These are phyloP conservation scores for Fomitopsis pinicola DNA, from an alignment of 1,284 basidiomycete species.

Conservation along the genomic window DNA sequence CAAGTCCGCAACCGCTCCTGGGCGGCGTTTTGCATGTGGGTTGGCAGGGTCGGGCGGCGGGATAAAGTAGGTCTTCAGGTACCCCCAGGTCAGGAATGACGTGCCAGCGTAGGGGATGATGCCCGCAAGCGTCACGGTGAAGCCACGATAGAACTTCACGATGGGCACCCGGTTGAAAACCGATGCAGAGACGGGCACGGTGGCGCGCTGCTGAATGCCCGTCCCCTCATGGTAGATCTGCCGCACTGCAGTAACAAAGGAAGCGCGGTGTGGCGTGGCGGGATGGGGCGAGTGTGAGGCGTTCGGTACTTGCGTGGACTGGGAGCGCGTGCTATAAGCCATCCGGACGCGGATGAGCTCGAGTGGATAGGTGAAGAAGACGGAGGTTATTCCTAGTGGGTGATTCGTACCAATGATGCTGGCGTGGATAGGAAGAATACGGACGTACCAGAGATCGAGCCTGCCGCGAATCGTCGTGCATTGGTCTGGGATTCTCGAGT, in stretches of 20 bases:
- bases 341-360: constrained; percentile 95
- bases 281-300: constrained; percentile 8
- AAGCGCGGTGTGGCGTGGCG: constrained; percentile 35
- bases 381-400: constrained; percentile 76
- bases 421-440: background rate
- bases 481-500: constrained; percentile 79
- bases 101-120: constrained; percentile 98
- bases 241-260: constrained; percentile 57
- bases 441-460: constrained; percentile 77
- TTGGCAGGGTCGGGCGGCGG: constrained; percentile 30
- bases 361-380: constrained; percentile 91
- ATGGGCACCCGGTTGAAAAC: constrained; percentile 59
- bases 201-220: constrained; percentile 8
- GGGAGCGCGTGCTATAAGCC: constrained; percentile 77
- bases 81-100: constrained; percentile 92
- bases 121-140: constrained; percentile 85
- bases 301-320: constrained; percentile 18
- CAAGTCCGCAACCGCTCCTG: constrained; percentile 55
- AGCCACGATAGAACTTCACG: constrained; percentile 95
- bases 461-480: constrained; percentile 80
- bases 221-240: constrained; percentile 71
- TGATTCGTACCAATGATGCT: background rate
- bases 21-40: constrained; percentile 27
- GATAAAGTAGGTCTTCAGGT: constrained; percentile 66
- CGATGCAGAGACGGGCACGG: constrained; percentile 16